Percentiles rank a stretch among this genome's conserved stretches.
These are phyloP conservation scores for Ogataea salicorniae DNA, from an alignment of 805 yeast species.

Conservation along the genomic window DNA sequence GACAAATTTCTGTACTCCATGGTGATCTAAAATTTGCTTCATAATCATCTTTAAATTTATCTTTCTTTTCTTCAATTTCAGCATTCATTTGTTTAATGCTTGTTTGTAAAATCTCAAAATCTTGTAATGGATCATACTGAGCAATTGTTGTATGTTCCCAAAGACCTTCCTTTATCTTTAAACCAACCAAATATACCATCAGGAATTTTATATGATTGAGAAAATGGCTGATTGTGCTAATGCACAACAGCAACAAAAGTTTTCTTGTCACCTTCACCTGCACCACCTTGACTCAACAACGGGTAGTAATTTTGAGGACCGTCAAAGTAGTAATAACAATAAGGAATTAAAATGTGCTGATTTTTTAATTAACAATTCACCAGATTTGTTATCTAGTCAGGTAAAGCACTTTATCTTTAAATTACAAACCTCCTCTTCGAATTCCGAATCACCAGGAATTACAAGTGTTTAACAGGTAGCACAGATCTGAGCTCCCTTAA, in stretches of 20 bases:
- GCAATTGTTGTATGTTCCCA: slow-evolving; percentile 18
- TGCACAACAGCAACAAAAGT: slow-evolving; percentile 64
- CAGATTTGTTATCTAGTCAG: slow-evolving; percentile 67
- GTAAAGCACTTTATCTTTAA: slow-evolving; percentile 49
- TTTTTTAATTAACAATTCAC: slow-evolving; percentile 57
- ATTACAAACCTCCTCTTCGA: slow-evolving; percentile 34
- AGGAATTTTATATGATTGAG: slow-evolving; percentile 39
- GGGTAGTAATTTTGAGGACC: slow-evolving; percentile 59
- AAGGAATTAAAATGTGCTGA: slow-evolving; percentile 51
- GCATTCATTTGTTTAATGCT: slow-evolving; percentile 1
- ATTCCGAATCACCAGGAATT: slow-evolving; percentile 32
- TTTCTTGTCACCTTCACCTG: slow-evolving; percentile 76
- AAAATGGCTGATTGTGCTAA: slow-evolving; percentile 38
- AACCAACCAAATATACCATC: slow-evolving; percentile 19
- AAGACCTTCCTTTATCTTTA: slow-evolving; percentile 10
- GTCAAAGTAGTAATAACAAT: slow-evolving; percentile 55
- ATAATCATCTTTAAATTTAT: too few species aligned
- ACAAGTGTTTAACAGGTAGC: slow-evolving; percentile 36
- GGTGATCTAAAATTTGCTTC: too few species aligned
- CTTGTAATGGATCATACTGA: slow-evolving; percentile 27
- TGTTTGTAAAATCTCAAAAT: slow-evolving; percentile 16
- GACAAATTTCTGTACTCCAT: slow-evolving; percentile 12
- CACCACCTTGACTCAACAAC: slow-evolving; percentile 52
- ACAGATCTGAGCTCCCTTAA: slow-evolving; percentile 35
- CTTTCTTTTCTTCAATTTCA: slow-evolving; percentile 2